A percentile compares a stretch with the other conserved stretches of the same genome.
Conservation (phyloP, 2,329 filamentous ascomycete genomes). For the Curvularia lunata region DNA sequence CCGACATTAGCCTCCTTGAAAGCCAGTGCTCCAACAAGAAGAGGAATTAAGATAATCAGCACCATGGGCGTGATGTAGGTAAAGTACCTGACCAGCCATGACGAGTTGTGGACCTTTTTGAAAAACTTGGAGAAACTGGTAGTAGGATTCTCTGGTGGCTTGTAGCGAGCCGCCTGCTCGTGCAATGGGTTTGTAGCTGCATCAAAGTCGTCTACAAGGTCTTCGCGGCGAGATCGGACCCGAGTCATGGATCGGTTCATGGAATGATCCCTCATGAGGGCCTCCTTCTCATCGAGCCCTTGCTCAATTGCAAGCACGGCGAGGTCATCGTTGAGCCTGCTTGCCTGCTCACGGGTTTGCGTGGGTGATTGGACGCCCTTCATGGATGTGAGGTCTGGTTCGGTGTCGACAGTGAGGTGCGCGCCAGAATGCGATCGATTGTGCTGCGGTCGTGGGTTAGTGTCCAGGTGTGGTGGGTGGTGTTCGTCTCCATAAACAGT, state of each 20-base stretch:
- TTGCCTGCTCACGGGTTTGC: constrained; percentile 64
- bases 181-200: constrained; percentile 72
- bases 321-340: constrained; percentile 69
- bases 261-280: constrained; percentile 44
- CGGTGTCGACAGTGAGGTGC: constrained; percentile 58
- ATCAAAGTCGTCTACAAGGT: constrained; percentile 71
- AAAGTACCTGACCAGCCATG: constrained; percentile 71
- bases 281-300: constrained; percentile 58
- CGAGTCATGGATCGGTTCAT: constrained; percentile 56
- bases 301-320: constrained; percentile 69
- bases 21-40: constrained; percentile 68
- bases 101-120: constrained; percentile 69
- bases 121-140: constrained; percentile 69
- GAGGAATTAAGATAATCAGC: constrained; percentile 69
- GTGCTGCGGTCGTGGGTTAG: constrained; percentile 16
- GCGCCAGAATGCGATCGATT: constrained; percentile 45
- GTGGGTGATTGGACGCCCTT: constrained; percentile 58
- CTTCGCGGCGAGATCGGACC: constrained; percentile 60
- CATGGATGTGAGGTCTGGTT: constrained; percentile 39
- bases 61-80: constrained; percentile 73
- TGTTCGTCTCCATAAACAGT: constrained; percentile 48
- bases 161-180: constrained; percentile 69
- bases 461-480: constrained; percentile 23
- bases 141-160: constrained; percentile 66
- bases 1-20: constrained; percentile 70